Percentiles rank a stretch among this genome's conserved stretches.
These are phyloP conservation scores for Rhodotorula toruloides DNA, from an alignment of 768 basidiomycete genomes.

Conservation along the genomic window DNA sequence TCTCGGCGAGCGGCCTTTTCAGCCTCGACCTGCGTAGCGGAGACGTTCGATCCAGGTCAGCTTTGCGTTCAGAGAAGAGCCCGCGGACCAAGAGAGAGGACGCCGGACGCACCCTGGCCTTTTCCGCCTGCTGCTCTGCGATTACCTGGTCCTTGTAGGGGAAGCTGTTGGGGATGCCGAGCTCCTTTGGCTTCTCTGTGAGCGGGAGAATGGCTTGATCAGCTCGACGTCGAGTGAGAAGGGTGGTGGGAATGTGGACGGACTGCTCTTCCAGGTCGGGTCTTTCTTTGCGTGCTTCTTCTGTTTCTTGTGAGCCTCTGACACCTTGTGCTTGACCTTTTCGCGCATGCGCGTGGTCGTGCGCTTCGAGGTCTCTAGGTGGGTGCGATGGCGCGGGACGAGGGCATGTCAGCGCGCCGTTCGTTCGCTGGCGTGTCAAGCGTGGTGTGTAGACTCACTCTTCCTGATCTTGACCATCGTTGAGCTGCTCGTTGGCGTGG, in stretches of 20 bases:
- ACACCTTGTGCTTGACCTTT: slow-evolving; percentile 42
- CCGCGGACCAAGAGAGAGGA: neutral
- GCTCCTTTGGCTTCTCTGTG: slow-evolving; percentile 50
- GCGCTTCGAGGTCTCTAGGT: slow-evolving; percentile 29
- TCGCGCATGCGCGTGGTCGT: slow-evolving; percentile 36
- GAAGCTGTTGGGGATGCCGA: slow-evolving; percentile 51
- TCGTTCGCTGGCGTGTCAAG: neutral
- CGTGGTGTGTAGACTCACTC: slow-evolving; percentile 14
- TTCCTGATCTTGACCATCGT: slow-evolving; percentile 42
- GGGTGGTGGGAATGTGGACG: slow-evolving; percentile 5
- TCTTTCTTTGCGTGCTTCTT: slow-evolving; percentile 49
- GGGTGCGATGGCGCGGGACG: neutral
- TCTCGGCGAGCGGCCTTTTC: slow-evolving; percentile 35
- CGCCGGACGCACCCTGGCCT: slow-evolving; percentile 38
- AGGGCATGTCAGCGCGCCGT: neutral
- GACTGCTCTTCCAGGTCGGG: slow-evolving; percentile 51
- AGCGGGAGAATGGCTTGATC: neutral
- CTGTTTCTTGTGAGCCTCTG: slow-evolving; percentile 48
- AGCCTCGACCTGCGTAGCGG: slow-evolving; percentile 31
- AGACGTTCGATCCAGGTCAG: no score
- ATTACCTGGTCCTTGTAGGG: slow-evolving; percentile 51
- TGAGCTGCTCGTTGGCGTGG: neutral
- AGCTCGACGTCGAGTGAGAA: neutral
- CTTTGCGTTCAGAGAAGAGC: no score
- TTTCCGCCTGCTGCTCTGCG: slow-evolving; percentile 49